Evolutionary conservation across 108 stramenopile genomes (phyloP), one percentile per base, ranked within the genome.

Genomic region (Thalassiosira profunda): DNA sequence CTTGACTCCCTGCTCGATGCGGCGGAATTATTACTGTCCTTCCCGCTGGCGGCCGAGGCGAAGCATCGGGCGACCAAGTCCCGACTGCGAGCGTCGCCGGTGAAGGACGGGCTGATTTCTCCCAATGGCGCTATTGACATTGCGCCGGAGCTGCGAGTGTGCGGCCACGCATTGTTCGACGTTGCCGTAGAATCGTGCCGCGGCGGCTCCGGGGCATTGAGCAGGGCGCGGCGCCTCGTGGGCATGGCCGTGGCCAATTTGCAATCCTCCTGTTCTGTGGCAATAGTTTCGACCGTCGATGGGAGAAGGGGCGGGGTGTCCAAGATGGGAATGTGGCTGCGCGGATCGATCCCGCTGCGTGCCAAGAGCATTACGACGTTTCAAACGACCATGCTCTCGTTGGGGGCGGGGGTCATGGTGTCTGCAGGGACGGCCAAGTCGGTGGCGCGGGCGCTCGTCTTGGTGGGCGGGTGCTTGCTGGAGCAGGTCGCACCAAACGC

Each of bases 381-480:
- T 42, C 57, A 55, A 3, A 18, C 42, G 11, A 57, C 58, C 0
- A 57, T 62, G 7, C 5, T 77, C 12, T 57, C 76, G 12, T 42
- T 77, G 62, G 76, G 76, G 24, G 57, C 61, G 21, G 67, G 76
- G 12, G 23, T 69, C 55, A 70, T 70, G 67, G 63, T 68, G 0
- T 77, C 67, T 11, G 33, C 36, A 15, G 38, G 43, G 15, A 70
- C 67, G 36, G 60, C 44, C 34, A 63, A 56, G 34, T 49, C 67
- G 0, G 38, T 77, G 41, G 57, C 40, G 36, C 55, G 62, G 56
- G 62, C 58, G 24, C 24, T 77, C 35, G 67, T 77, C 7, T 36
- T 77, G 61, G 33, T 77, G 53, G 67, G 76, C 23, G 76, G 76
- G 9, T 77, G 76, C 24, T 47, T 77, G 38, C 58, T 69, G 76